Conservation (phyloP, 2,329 filamentous ascomycete species). For the Tolypocladium ophioglossoides region DNA sequence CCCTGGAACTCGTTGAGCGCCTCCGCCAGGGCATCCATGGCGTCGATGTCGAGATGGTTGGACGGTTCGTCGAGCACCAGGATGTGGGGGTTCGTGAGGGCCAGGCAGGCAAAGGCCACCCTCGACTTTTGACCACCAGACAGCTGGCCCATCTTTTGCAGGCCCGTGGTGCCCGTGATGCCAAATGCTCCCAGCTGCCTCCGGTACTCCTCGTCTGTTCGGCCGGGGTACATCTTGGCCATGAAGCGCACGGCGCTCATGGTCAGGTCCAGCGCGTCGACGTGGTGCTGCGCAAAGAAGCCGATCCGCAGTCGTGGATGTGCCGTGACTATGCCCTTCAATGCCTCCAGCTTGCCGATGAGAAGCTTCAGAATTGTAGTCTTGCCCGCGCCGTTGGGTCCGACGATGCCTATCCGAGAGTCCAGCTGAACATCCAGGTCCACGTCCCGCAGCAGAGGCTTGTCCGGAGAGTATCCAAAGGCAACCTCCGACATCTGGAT, state of each 20-base stretch:
- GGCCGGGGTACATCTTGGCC: constrained; percentile 82
- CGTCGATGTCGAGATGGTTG: constrained; percentile 98
- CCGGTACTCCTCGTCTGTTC: constrained; percentile 92
- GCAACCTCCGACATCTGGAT: constrained; percentile 91
- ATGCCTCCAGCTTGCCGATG: constrained; percentile 71
- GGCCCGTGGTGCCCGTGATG: constrained; percentile 86
- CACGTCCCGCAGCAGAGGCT: constrained; percentile 70
- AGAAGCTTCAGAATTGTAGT: constrained; percentile 98
- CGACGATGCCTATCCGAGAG: constrained; percentile 97
- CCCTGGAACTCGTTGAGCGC: constrained; percentile 83
- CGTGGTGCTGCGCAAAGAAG: constrained; percentile 98
- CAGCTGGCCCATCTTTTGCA: constrained; percentile 89
- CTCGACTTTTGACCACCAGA: constrained; percentile 98
- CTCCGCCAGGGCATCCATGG: constrained; percentile 88
- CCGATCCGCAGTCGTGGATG: constrained; percentile 83
- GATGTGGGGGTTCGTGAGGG: constrained; percentile 89
- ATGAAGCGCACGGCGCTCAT: constrained; percentile 91
- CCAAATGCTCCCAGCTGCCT: constrained; percentile 85
- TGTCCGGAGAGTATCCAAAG: constrained; percentile 79
- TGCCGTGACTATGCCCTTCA: constrained; percentile 73
- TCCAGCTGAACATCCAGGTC: constrained; percentile 96
- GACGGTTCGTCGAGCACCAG: constrained; percentile 96
- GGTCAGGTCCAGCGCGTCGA: constrained; percentile 87
- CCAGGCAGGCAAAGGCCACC: constrained; percentile 95
- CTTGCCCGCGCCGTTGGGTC: constrained; percentile 96